Percentiles rank a stretch among this genome's conserved stretches.
phyloP scores from a whole-genome alignment of 306 rosid genomes.

The Acacia confusa region DNA sequence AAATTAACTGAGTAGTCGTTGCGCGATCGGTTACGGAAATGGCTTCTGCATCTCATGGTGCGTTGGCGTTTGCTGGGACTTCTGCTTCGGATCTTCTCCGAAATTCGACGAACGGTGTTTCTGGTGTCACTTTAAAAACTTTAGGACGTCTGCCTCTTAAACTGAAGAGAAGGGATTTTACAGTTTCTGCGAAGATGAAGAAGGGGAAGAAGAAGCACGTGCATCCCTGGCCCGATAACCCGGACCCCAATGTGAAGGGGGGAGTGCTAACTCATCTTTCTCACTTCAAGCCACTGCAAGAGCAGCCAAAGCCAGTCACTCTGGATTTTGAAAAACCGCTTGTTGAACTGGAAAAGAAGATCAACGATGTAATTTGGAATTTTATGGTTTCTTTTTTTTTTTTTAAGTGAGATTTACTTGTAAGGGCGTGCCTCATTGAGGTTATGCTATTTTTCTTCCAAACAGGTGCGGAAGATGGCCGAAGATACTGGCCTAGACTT shows the following conservation, averaged over 20 bases:
- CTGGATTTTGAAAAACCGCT: conserved; percentile 87
- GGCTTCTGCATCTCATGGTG: conserved; percentile 67
- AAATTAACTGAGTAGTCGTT: conserved; percentile 37
- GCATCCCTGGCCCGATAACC: conserved; percentile 82
- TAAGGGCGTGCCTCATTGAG: conserved; percentile 17
- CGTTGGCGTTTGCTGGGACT: conserved; percentile 51
- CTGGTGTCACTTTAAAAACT: conserved; percentile 66
- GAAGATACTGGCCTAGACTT: conserved; percentile 90
- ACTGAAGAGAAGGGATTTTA: conserved; percentile 51
- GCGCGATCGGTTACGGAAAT: conserved; percentile 36
- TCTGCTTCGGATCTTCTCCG: conserved; percentile 86
- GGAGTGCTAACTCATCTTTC: conserved; percentile 75
- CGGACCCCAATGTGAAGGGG: conserved; percentile 87
- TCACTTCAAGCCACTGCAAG: conserved; percentile 75
- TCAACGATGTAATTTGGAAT: conserved; percentile 61
- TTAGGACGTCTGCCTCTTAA: conserved; percentile 60
- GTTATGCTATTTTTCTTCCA: conserved; percentile 30
- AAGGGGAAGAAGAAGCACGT: conserved; percentile 81
- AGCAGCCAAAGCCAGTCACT: conserved; percentile 72
- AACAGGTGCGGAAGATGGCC: conserved; percentile 89
- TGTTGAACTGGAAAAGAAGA: conserved; percentile 78
- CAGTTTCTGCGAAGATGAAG: conserved; percentile 63
- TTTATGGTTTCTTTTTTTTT: conserved; percentile 13
- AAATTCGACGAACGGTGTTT: conserved; percentile 67
- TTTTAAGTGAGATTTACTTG: conserved; percentile 12